Base-by-base conservation (phyloP, 305 asterid genomes). In the Nicotiana rustica region DNA sequence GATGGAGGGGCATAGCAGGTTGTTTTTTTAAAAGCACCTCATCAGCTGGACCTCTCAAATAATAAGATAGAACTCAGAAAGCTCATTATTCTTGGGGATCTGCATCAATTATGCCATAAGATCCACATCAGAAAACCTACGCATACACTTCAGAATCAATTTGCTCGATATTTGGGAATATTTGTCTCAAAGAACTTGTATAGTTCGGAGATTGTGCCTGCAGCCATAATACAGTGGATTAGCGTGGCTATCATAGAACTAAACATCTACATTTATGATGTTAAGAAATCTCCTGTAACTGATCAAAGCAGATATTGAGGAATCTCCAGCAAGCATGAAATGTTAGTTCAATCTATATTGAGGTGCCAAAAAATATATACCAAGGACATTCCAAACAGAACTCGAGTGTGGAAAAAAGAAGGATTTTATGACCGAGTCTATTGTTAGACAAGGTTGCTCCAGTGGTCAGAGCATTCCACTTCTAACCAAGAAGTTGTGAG, bases 141-240 rank as follows among this genome's bases (percentile, higher is more conserved):
- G 88, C 89, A 85, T 92, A 93, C 35, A 93, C 75, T 85, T 92
- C 90, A 29, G 97, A 92, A 89, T 97, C 99, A 60, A 97, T 73
- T 88, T 95, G 99, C 91, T 97, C 88, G 81, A 95, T 83, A 65
- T 92, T 93, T 38, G 94, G 96, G 87, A 95, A 92, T 86, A 92
- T 85, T 76, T 86, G 91, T 84, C 90, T 91, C 92, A 95, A 84
- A 79, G 93, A 85, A 67, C 91, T 73, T 64, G 88, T 52, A 81
- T 95, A 96, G 82, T 84, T 85, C 14, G 93, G 90, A 85, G 92
- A 86, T 67, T 79, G 90, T 49, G 93, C 98, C 99, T 96, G 97
- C 92, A 90, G 64, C 31, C 80, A 55, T 76, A 55, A 55, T 55
- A 76, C 1, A 49, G 2, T 0, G 3, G 31, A 15, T 55, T 55